phyloP scores from a whole-genome alignment of 805 yeast species.

The Kluyveromyces aestuarii region DNA sequence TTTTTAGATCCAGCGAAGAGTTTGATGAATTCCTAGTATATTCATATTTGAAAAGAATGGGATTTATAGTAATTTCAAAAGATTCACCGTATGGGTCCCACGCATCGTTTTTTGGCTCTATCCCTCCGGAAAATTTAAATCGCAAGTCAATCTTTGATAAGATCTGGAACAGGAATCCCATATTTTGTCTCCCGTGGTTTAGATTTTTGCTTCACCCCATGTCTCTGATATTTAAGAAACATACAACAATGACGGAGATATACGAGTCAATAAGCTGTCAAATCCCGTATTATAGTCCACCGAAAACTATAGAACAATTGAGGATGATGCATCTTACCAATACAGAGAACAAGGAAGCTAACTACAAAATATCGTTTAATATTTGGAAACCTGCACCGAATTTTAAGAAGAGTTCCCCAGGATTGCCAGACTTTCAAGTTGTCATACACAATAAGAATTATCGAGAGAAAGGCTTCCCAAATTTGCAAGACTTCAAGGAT shows the following conservation, averaged over 20 bases:
- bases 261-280: constrained; percentile 23
- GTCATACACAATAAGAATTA: constrained; percentile 43
- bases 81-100: background rate
- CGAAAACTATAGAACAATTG: constrained; percentile 9
- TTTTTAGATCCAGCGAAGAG: constrained; percentile 33
- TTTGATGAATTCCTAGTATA: constrained; percentile 57
- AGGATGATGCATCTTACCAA: background rate
- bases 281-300: constrained; percentile 16
- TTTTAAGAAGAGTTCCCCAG: constrained; percentile 64
- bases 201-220: background rate
- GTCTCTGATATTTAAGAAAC: constrained; percentile 12
- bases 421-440: constrained; percentile 67
- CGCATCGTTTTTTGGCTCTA: background rate
- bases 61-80: constrained; percentile 47
- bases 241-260: constrained; percentile 22
- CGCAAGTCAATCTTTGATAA: background rate
- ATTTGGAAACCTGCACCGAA: constrained; percentile 78
- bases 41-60: constrained; percentile 65
- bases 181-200: background rate
- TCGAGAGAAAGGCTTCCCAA: constrained; percentile 35
- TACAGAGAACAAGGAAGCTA: background rate
- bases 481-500: constrained; percentile 32
- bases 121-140: background rate
- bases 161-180: background rate
- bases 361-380: constrained; percentile 39